phyloP scores from a whole-genome alignment of 1,139 yeast genomes.

The Yamadazyma jaroonii region DNA sequence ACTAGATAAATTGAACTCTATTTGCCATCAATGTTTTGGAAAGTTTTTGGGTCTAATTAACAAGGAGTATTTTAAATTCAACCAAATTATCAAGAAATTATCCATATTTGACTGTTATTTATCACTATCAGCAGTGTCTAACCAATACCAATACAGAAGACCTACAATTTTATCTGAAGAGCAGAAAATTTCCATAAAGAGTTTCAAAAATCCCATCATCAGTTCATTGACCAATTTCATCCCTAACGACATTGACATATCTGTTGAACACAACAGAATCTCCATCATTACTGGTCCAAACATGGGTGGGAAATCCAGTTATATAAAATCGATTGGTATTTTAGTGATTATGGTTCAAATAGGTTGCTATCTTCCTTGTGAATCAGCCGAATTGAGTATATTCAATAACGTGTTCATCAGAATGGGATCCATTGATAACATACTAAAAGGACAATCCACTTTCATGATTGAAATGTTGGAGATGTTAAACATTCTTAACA shows the following conservation, averaged over 20 bases:
- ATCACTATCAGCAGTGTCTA: constrained; percentile 56
- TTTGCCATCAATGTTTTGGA: constrained; percentile 55
- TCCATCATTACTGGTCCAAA: constrained; percentile 92
- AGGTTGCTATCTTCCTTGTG: constrained; percentile 82
- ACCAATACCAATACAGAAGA: constrained; percentile 40
- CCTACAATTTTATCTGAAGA: constrained; percentile 53
- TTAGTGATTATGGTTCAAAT: constrained; percentile 86
- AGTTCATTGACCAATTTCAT: constrained; percentile 61
- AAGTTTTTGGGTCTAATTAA: constrained; percentile 48
- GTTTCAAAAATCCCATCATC: constrained; percentile 79
- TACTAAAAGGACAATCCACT: constrained; percentile 67
- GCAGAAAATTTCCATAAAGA: constrained; percentile 50
- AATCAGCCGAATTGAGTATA: constrained; percentile 50
- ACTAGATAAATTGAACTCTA: constrained; percentile 54
- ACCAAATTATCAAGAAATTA: constrained; percentile 48
- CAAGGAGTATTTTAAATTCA: constrained; percentile 48
- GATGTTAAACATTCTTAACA: constrained; percentile 52
- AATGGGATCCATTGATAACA: constrained; percentile 76
- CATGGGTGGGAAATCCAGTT: constrained; percentile 98
- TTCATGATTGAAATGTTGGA: constrained; percentile 75
- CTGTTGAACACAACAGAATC: constrained; percentile 43
- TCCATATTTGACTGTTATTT: constrained; percentile 72
- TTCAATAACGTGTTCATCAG: constrained; percentile 56
- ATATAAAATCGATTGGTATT: constrained; percentile 87
- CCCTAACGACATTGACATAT: constrained; percentile 63